Evolutionary conservation across 2,329 filamentous ascomycete species (phyloP).

Genomic region (Ophiostoma piceae): DNA sequence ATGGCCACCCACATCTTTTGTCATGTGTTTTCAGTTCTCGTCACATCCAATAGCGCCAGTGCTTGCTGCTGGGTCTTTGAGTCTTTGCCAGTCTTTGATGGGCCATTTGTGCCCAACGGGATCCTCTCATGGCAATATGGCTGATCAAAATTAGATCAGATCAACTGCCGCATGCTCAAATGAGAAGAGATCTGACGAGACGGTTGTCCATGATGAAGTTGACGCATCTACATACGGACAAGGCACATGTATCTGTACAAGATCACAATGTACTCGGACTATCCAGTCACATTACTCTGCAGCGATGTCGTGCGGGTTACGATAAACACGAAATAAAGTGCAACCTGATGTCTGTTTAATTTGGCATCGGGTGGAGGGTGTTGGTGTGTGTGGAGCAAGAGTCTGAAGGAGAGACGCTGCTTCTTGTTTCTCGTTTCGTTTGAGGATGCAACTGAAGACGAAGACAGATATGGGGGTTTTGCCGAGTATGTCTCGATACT

Average conservation of each 20-base stretch:
- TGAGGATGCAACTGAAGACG: not conserved
- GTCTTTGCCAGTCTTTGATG: not conserved
- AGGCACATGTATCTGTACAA: not conserved
- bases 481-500: not conserved
- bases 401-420: not conserved
- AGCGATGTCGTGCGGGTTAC: not conserved
- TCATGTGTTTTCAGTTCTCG: not conserved
- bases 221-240: not conserved
- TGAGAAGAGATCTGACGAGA: not conserved
- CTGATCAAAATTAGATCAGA: not conserved
- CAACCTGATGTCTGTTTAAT: slow-evolving; percentile 11
- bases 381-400: slow-evolving; percentile 19
- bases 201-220: not conserved
- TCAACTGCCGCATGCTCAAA: not conserved
- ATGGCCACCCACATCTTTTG: not conserved
- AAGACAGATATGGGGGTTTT: not conserved
- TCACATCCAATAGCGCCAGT: not conserved
- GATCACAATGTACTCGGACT: not conserved
- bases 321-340: not conserved
- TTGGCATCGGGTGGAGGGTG: slow-evolving; percentile 17
- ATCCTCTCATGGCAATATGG: not conserved
- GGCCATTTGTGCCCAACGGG: not conserved
- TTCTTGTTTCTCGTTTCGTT: not conserved
- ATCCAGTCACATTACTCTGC: not conserved
- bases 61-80: not conserved